Evolutionary conservation across 345 rosid species (phyloP).

Genomic region (Bruguiera sexangula): DNA sequence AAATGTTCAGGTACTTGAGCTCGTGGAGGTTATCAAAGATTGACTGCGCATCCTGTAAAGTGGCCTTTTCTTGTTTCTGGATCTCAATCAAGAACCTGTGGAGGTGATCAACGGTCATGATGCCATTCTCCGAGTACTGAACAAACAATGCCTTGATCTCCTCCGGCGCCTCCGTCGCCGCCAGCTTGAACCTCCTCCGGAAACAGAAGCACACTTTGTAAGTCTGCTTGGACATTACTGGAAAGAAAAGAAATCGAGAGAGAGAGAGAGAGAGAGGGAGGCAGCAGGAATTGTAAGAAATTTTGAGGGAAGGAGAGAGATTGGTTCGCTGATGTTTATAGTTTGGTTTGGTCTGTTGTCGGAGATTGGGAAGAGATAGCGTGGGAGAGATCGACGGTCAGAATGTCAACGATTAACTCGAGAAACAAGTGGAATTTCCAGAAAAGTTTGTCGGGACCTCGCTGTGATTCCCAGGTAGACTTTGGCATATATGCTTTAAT

Average conservation of each 20-base stretch:
- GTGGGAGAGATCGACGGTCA: too few relatives aligned
- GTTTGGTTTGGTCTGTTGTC: too few relatives aligned
- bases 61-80: slow-evolving; percentile 44
- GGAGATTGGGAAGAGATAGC: too few relatives aligned
- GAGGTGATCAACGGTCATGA: slow-evolving; percentile 50
- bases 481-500: too few relatives aligned
- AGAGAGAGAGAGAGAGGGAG: background rate
- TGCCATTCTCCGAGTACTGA: slow-evolving; percentile 43
- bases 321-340: too few relatives aligned
- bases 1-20: slow-evolving; percentile 35
- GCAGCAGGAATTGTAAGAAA: background rate
- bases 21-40: slow-evolving; percentile 47
- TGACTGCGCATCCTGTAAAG: slow-evolving; percentile 52
- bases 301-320: too few relatives aligned
- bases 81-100: slow-evolving; percentile 51
- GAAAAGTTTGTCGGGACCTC: background rate
- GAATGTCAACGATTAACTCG: background rate
- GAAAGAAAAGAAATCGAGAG: background rate
- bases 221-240: slow-evolving; percentile 61
- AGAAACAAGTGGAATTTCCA: background rate
- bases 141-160: slow-evolving; percentile 56
- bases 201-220: slow-evolving; percentile 75
- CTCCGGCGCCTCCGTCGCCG: slow-evolving; percentile 67
- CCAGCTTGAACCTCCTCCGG: slow-evolving; percentile 71
- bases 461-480: background rate